A percentile compares a stretch with the other conserved stretches of the same genome.
phyloP scores from a whole-genome alignment of 306 rosid genomes.

The Geum urbanum region DNA sequence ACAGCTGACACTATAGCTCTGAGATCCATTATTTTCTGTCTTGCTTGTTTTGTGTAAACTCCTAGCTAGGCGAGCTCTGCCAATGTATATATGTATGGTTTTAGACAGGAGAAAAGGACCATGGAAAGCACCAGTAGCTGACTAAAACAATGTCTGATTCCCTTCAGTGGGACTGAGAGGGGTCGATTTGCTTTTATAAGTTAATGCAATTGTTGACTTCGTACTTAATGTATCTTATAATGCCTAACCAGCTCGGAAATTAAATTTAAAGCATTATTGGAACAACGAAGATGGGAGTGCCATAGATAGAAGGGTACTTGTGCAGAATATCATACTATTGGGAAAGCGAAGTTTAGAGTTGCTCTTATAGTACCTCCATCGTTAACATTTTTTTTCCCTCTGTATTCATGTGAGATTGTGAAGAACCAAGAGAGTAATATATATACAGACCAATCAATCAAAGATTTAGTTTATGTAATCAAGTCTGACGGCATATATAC shows the following conservation, averaged over 20 bases:
- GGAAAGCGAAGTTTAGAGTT: no score
- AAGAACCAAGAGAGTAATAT: no score
- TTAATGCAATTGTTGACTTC: background rate
- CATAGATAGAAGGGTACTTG: background rate
- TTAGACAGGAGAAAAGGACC: no score
- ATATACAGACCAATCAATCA: no score
- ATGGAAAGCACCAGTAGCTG: no score
- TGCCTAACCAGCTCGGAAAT: background rate
- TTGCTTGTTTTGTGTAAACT: background rate
- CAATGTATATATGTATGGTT: background rate
- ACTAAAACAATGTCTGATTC: background rate
- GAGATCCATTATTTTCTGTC: constrained; percentile 14
- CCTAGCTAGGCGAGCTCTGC: background rate
- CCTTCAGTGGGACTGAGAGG: constrained; percentile 2
- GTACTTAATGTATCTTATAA: background rate
- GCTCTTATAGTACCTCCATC: no score
- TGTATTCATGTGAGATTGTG: no score
- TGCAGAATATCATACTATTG: background rate
- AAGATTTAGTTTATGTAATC: no score
- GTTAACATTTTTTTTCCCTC: no score
- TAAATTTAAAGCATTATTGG: background rate
- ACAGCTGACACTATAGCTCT: background rate
- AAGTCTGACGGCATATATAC: no score
- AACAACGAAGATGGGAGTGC: background rate
- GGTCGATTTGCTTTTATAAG: background rate